Evolutionary conservation across 1,284 basidiomycete genomes (phyloP).

Genomic region (Trichosporon sp.): DNA sequence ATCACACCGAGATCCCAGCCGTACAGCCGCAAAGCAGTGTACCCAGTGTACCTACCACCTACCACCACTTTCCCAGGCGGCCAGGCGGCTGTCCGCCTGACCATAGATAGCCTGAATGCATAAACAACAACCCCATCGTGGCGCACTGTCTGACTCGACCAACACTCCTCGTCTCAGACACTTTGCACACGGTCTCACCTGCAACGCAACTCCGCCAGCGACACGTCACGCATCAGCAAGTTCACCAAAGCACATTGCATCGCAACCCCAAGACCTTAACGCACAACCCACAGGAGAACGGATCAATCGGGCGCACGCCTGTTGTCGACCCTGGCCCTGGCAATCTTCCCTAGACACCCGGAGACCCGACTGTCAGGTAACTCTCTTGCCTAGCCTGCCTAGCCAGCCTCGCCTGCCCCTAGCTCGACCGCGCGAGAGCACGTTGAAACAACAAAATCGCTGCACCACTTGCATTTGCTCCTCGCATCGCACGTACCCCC

Average conservation of each 20-base stretch:
- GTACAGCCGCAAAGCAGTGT: conserved; percentile 3
- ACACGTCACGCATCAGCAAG: background rate
- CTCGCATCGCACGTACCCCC: background rate
- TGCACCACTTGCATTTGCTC: background rate
- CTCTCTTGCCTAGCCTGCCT: background rate
- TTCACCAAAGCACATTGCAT: background rate
- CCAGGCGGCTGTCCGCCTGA: background rate
- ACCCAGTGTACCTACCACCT: background rate
- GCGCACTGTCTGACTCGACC: background rate
- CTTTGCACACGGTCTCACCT: background rate
- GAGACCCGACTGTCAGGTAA: conserved; percentile 12
- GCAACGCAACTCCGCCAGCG: background rate
- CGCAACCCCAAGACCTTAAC: background rate
- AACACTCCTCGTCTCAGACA: background rate
- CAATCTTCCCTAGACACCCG: background rate
- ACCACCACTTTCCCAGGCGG: background rate
- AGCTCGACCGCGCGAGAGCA: background rate
- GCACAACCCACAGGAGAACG: conserved; percentile 6
- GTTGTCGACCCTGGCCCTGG: background rate
- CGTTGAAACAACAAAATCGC: conserved; percentile 1
- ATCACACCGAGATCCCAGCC: background rate
- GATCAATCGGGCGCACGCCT: conserved; percentile 11
- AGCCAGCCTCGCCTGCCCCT: background rate
- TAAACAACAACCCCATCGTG: conserved; percentile 1
- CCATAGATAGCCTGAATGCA: background rate